These are phyloP conservation scores for Melocanna baccifera DNA, from an alignment of 176 grass and related monocot species.

Conservation along the genomic window DNA sequence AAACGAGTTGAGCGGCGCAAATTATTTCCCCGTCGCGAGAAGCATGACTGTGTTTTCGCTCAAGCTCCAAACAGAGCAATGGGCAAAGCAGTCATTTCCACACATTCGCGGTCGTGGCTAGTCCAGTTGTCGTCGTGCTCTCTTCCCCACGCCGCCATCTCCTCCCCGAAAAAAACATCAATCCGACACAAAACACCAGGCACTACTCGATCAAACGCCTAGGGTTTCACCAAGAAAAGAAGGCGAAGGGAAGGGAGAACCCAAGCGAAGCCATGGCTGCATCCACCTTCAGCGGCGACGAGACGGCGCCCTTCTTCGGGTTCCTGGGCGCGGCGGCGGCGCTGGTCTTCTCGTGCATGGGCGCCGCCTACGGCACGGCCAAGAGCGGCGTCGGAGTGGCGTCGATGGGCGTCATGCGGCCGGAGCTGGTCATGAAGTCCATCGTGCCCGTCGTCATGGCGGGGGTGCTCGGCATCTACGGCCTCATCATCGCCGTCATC, in stretches of 20 bases:
- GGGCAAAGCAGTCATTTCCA: too few species aligned
- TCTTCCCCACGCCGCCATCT: not conserved
- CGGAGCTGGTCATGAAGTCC: conserved; percentile 64
- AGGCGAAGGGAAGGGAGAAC: not conserved
- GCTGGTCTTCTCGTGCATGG: conserved; percentile 66
- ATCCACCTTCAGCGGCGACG: conserved; percentile 55
- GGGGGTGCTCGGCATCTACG: conserved; percentile 63
- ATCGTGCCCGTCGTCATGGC: conserved; percentile 70
- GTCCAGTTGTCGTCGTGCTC: not conserved
- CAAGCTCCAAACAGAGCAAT: too few species aligned
- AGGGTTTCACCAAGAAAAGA: not conserved
- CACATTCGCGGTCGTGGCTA: not conserved
- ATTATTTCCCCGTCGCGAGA: too few species aligned
- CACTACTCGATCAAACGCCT: conserved; percentile 22
- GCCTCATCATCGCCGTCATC: conserved; percentile 62
- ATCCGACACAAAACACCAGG: not conserved
- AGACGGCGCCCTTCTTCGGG: conserved; percentile 71
- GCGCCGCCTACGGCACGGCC: conserved; percentile 63
- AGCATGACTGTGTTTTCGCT: too few species aligned
- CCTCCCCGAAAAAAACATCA: not conserved
- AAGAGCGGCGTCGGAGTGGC: conserved; percentile 71
- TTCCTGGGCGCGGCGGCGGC: conserved; percentile 66
- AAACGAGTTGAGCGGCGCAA: too few species aligned
- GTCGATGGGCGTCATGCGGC: conserved; percentile 66
- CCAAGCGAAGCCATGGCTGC: conserved; percentile 23